A percentile compares a stretch with the other conserved stretches of the same genome.
Conservation (phyloP, 139 green algal species). For the Chlorella sorokiniana region DNA sequence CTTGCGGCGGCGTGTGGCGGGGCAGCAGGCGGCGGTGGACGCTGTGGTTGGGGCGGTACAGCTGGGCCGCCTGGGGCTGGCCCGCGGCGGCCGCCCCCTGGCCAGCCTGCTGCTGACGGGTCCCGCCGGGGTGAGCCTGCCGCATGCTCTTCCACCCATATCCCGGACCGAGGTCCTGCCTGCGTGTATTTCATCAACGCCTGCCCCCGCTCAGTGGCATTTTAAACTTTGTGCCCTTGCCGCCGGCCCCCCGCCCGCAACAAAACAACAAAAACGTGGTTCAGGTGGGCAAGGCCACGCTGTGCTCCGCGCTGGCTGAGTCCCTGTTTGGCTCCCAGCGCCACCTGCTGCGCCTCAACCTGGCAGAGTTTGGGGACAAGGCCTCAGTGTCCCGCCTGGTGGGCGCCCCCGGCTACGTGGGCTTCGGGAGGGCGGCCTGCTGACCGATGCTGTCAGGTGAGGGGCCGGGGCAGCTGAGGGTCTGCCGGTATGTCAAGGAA, state of each 20-base stretch:
- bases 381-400: conserved; percentile 75
- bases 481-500: too few relatives aligned
- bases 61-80: conserved; percentile 56
- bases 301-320: conserved; percentile 67
- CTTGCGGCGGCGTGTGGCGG: conserved; percentile 55
- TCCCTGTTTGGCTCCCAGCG: conserved; percentile 63
- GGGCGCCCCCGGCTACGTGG: conserved; percentile 82
- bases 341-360: conserved; percentile 54
- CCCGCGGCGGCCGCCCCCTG: conserved; percentile 53
- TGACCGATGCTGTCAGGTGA: conserved; percentile 59
- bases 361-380: conserved; percentile 72
- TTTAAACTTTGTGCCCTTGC: too few relatives aligned
- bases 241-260: too few relatives aligned
- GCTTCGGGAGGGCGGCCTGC: conserved; percentile 63
- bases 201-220: too few relatives aligned
- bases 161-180: too few relatives aligned
- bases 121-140: conserved; percentile 78
- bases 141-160: too few relatives aligned
- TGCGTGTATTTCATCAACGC: too few relatives aligned
- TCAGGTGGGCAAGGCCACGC: conserved; percentile 20
- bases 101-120: conserved; percentile 78
- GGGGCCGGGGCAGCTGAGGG: not conserved
- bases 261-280: too few relatives aligned
- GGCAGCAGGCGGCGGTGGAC: conserved; percentile 65
- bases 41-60: conserved; percentile 58